Evolutionary conservation across 306 rosid genomes (phyloP).

Genomic region (Ormosia semicastrata): DNA sequence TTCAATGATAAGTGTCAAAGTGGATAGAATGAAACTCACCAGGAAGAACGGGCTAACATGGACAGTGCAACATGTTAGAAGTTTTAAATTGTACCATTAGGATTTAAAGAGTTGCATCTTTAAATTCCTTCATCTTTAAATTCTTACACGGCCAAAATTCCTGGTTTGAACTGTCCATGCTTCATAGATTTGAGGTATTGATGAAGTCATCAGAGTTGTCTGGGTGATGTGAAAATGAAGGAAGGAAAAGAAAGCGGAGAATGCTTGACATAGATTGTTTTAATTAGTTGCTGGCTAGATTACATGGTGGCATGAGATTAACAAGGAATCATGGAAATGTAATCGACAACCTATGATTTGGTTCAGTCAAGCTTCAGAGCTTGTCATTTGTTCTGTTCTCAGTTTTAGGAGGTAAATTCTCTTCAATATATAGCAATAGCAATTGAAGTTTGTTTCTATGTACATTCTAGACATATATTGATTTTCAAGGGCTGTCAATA

Average conservation of each 20-base stretch:
- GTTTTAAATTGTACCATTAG: background rate
- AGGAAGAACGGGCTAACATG: background rate
- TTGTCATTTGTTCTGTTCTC: background rate
- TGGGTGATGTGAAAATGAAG: constrained; percentile 18
- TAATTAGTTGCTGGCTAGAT: background rate
- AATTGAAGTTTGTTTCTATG: background rate
- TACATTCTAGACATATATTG: background rate
- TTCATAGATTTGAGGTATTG: constrained; percentile 5
- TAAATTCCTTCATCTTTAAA: background rate
- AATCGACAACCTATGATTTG: background rate
- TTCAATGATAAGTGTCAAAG: background rate
- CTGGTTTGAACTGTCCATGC: background rate
- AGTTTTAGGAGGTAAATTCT: background rate
- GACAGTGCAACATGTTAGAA: background rate
- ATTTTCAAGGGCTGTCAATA: background rate
- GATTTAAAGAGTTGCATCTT: background rate
- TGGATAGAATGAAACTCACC: background rate
- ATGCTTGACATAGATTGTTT: background rate
- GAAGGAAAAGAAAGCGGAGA: background rate
- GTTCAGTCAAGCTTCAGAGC: background rate
- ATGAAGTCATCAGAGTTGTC: background rate
- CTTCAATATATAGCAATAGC: background rate
- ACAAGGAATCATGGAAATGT: background rate
- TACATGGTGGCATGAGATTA: background rate
- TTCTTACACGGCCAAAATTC: background rate